phyloP scores from a whole-genome alignment of 805 yeast species.

The Lipomyces starkeyi region DNA sequence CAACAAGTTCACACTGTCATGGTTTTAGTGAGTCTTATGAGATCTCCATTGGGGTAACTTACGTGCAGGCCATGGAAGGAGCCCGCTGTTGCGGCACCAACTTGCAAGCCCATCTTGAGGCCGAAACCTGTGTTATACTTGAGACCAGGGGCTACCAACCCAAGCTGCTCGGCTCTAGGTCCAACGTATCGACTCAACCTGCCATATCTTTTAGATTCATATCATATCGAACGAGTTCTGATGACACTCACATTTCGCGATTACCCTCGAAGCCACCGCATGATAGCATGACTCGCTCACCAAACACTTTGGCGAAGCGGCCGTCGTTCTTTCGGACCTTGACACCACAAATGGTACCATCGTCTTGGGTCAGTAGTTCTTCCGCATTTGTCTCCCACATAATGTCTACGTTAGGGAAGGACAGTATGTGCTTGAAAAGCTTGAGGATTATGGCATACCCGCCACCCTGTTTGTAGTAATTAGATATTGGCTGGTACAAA shows the following conservation, averaged over 20 bases:
- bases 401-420: slow-evolving; percentile 3
- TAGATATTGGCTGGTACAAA: background rate
- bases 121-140: slow-evolving; percentile 9
- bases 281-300: background rate
- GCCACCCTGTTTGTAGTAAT: slow-evolving; percentile 5
- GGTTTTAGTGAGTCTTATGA: slow-evolving; percentile 8
- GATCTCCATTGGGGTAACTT: slow-evolving; percentile 7
- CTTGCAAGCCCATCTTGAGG: slow-evolving; percentile 7
- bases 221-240: background rate
- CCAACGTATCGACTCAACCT: slow-evolving; percentile 7
- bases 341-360: slow-evolving; percentile 3
- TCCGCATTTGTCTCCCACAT: slow-evolving; percentile 14
- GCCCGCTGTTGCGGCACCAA: slow-evolving; percentile 12
- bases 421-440: background rate
- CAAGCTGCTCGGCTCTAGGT: slow-evolving; percentile 7
- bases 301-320: background rate
- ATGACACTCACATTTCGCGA: slow-evolving; percentile 12
- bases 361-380: background rate
- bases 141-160: slow-evolving; percentile 8
- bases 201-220: slow-evolving; percentile 1
- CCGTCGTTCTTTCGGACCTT: slow-evolving; percentile 5
- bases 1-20: slow-evolving; percentile 7
- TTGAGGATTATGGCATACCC: slow-evolving; percentile 4
- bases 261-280: slow-evolving; percentile 12
- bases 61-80: slow-evolving; percentile 5